phyloP scores from a whole-genome alignment of 139 green algal genomes.

The Desmodesmus armatus region DNA sequence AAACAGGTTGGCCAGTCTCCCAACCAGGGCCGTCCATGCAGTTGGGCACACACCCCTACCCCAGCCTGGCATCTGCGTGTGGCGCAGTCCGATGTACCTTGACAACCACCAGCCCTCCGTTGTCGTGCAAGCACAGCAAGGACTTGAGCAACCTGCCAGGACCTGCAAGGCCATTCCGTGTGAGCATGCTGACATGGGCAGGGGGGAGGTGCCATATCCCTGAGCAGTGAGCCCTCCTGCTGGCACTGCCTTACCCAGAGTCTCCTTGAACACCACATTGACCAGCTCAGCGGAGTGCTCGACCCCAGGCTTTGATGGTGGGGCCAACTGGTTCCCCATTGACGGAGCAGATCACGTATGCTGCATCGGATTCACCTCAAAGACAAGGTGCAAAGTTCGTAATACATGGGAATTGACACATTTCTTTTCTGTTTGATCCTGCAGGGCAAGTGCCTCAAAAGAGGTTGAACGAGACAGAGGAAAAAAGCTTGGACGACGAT shows the following conservation, averaged over 20 bases:
- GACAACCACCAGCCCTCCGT: conserved; percentile 92
- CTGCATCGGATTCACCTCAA: too few species aligned
- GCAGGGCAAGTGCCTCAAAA: too few species aligned
- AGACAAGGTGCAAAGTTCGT: too few species aligned
- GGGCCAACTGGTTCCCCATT: conserved; percentile 76
- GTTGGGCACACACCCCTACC: neutral
- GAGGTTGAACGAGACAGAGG: too few species aligned
- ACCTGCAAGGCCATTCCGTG: conserved; percentile 58
- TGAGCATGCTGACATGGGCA: neutral
- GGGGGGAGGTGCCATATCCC: neutral
- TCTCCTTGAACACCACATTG: conserved; percentile 80
- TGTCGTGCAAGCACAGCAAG: conserved; percentile 88
- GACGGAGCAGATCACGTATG: neutral
- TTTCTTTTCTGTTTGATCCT: too few species aligned
- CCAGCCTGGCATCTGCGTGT: neutral
- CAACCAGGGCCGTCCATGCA: too few species aligned
- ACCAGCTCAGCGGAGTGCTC: conserved; percentile 66
- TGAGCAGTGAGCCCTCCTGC: neutral
- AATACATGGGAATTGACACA: too few species aligned
- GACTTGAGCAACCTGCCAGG: conserved; percentile 91
- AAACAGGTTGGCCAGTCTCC: too few species aligned
- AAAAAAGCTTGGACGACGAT: too few species aligned
- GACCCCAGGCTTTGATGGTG: conserved; percentile 54
- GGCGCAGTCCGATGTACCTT: conserved; percentile 76
- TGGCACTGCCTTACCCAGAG: conserved; percentile 55